phyloP scores from a whole-genome alignment of 2,329 filamentous ascomycete genomes.

The Colletotrichum ledebouriae region DNA sequence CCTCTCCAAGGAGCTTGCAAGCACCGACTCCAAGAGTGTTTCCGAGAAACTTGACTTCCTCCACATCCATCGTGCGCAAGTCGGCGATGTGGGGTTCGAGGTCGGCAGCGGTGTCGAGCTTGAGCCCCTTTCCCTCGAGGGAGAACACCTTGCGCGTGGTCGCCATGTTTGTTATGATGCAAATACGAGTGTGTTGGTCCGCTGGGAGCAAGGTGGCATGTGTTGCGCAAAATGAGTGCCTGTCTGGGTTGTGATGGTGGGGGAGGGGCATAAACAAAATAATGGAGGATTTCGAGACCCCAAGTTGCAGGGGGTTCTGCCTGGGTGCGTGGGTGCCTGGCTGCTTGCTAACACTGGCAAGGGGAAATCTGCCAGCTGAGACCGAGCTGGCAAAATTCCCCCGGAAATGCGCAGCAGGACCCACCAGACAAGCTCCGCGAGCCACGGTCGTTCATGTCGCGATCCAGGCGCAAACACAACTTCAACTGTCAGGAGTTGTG shows the following conservation, averaged over 20 bases:
- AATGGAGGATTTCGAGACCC: conserved; percentile 38
- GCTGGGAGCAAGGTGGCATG: conserved; percentile 25
- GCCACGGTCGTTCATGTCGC: conserved; percentile 33
- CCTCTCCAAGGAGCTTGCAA: conserved; percentile 85
- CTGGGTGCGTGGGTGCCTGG: conserved; percentile 34
- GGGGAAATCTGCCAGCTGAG: neutral
- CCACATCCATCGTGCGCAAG: conserved; percentile 80
- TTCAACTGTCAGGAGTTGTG: conserved; percentile 28
- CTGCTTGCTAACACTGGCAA: conserved; percentile 13
- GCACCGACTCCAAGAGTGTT: conserved; percentile 95
- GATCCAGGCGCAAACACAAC: conserved; percentile 41
- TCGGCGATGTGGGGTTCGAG: conserved; percentile 85
- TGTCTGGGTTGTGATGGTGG: conserved; percentile 39
- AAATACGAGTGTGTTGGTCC: conserved; percentile 14
- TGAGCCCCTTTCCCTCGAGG: conserved; percentile 90
- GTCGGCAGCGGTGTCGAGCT: conserved; percentile 90
- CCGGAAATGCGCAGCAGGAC: conserved; percentile 14
- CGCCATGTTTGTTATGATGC: conserved; percentile 31
- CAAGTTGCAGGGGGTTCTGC: conserved; percentile 30
- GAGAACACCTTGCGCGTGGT: conserved; percentile 77
- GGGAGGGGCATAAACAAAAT: conserved; percentile 40
- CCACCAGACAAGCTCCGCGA: conserved; percentile 36
- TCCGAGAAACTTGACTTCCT: conserved; percentile 87
- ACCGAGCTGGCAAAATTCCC: neutral
- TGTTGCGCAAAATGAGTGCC: conserved; percentile 39